A percentile compares a stretch with the other conserved stretches of the same genome.
phyloP scores from a whole-genome alignment of 768 basidiomycete species.

The Pisolithus marmoratus region DNA sequence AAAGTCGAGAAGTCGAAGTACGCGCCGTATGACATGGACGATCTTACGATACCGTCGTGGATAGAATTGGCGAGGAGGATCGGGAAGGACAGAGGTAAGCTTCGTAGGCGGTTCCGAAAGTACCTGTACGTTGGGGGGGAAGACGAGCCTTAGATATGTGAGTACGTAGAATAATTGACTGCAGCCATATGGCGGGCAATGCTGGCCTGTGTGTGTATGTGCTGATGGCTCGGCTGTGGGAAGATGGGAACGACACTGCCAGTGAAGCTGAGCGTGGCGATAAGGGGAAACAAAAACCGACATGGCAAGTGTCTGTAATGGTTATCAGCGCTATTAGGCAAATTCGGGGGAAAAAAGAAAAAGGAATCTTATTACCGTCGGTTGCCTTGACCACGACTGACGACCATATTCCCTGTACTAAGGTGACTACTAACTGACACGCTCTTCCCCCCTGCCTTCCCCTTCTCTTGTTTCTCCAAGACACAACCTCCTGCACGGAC shows the following conservation, averaged over 20 bases:
- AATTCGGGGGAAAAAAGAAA: background rate
- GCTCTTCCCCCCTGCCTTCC: constrained; percentile 3
- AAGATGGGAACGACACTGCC: constrained; percentile 1
- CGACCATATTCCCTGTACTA: constrained; percentile 20
- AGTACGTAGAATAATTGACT: background rate
- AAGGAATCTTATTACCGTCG: constrained; percentile 1
- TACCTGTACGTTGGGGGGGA: constrained; percentile 68
- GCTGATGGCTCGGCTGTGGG: constrained; percentile 4
- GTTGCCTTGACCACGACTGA: constrained; percentile 57
- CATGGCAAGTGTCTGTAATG: background rate
- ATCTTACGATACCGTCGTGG: constrained; percentile 78
- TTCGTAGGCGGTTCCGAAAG: constrained; percentile 59
- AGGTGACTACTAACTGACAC: constrained; percentile 16
- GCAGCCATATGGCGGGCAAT: too few relatives aligned
- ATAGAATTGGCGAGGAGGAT: constrained; percentile 59
- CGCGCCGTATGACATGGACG: constrained; percentile 66
- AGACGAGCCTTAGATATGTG: constrained; percentile 12
- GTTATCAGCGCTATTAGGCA: background rate
- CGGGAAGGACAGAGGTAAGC: constrained; percentile 43
- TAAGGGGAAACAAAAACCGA: background rate
- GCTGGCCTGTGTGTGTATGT: background rate
- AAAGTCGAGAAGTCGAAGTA: constrained; percentile 43
- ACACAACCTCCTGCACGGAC: constrained; percentile 1
- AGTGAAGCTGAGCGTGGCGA: constrained; percentile 2
- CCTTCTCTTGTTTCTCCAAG: constrained; percentile 9